Evolutionary conservation across 108 stramenopile genomes (phyloP).

Genomic region (Cylindrotheca fusiformis): DNA sequence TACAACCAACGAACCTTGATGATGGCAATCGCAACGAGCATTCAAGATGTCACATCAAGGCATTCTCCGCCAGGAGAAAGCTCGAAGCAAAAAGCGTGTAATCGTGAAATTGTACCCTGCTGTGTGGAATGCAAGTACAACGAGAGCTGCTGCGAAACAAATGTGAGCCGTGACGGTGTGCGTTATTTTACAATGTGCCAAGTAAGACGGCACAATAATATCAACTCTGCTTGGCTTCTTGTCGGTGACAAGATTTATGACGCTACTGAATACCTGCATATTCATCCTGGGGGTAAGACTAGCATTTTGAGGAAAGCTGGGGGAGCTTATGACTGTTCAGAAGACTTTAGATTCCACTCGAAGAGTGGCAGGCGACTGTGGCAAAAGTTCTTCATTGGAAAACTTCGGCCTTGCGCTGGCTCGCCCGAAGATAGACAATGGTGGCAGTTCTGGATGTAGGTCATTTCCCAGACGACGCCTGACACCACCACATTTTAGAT

Average conservation of each 20-base stretch:
- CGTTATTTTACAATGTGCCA: constrained; percentile 44
- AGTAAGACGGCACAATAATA: constrained; percentile 56
- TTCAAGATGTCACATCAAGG: too few relatives aligned
- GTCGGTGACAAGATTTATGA: constrained; percentile 76
- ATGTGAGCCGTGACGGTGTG: not conserved
- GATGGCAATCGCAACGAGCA: not conserved
- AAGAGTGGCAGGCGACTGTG: constrained; percentile 46
- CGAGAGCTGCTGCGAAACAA: not conserved
- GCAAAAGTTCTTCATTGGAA: constrained; percentile 57
- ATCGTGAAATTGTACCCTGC: too few relatives aligned
- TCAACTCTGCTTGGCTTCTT: constrained; percentile 75
- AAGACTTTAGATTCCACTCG: constrained; percentile 73
- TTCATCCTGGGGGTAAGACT: constrained; percentile 74
- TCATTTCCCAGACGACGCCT: too few relatives aligned
- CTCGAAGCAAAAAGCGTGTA: too few relatives aligned
- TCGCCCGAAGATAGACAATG: constrained; percentile 21
- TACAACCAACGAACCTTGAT: too few relatives aligned
- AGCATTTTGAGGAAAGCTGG: constrained; percentile 64
- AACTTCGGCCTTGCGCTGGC: constrained; percentile 13
- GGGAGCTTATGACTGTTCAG: constrained; percentile 62
- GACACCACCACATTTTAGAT: too few relatives aligned
- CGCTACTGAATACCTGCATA: constrained; percentile 60
- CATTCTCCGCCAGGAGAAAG: too few relatives aligned
- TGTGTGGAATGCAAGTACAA: too few relatives aligned
- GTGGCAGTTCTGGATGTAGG: constrained; percentile 37